Conservation (phyloP, 768 basidiomycete genomes). For the Tricholoma bakamatsutake region DNA sequence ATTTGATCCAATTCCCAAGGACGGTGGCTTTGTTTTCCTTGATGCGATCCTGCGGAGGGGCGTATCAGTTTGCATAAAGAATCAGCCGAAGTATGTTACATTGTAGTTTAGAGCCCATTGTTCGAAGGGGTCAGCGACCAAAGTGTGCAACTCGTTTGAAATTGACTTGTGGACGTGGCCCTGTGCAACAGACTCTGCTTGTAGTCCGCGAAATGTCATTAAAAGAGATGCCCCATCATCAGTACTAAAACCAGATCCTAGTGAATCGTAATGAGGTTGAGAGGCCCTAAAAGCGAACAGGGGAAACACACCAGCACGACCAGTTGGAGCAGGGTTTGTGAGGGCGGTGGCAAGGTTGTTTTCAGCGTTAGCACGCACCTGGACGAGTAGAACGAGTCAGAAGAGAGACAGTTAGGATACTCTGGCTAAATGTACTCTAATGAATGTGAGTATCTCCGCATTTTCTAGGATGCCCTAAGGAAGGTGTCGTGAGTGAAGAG, state of each 20-base stretch:
- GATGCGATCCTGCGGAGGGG: constrained; percentile 48
- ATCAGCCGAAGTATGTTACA: constrained; percentile 29
- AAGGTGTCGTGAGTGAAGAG: constrained; percentile 7
- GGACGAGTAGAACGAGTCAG: constrained; percentile 6
- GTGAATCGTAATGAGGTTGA: constrained; percentile 3
- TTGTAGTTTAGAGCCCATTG: constrained; percentile 75
- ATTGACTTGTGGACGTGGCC: constrained; percentile 70
- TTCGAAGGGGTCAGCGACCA: constrained; percentile 78
- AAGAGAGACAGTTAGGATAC: not conserved
- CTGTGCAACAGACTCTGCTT: constrained; percentile 63
- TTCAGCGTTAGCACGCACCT: constrained; percentile 76
- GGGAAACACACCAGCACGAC: constrained; percentile 39
- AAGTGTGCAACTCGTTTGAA: constrained; percentile 66
- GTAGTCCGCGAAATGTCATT: constrained; percentile 74
- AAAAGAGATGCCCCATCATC: constrained; percentile 84
- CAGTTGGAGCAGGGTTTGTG: constrained; percentile 42
- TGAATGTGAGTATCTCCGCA: constrained; percentile 76
- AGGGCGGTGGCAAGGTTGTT: constrained; percentile 55
- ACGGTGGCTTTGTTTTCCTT: constrained; percentile 49
- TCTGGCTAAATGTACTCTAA: constrained; percentile 50
- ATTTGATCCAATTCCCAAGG: constrained; percentile 59
- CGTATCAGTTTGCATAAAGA: constrained; percentile 8
- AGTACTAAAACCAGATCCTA: constrained; percentile 62
- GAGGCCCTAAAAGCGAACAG: not conserved
- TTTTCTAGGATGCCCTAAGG: constrained; percentile 76